These are phyloP conservation scores for Lasiosphaeria ovina DNA, from an alignment of 495 filamentous ascomycete genomes.

Conservation along the genomic window DNA sequence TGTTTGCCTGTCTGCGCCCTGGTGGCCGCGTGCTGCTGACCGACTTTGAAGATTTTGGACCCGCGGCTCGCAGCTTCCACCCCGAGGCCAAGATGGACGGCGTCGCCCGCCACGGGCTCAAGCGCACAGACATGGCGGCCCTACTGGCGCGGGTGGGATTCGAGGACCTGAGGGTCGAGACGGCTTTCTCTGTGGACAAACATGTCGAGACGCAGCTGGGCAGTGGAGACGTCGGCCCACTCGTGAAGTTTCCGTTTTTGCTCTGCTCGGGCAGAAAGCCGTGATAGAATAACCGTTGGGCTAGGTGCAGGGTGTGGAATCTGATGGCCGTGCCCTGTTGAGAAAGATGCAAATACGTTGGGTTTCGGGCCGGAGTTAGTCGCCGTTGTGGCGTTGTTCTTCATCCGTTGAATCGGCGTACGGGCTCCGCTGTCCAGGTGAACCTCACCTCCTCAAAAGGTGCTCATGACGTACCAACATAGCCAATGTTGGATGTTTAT, in stretches of 20 bases:
- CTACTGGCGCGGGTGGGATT: constrained; percentile 49
- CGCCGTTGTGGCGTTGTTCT: too few species aligned
- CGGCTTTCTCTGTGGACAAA: constrained; percentile 47
- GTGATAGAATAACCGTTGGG: background rate
- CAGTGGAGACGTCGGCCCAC: constrained; percentile 22
- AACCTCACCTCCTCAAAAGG: too few species aligned
- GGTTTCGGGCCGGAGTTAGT: too few species aligned
- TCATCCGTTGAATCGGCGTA: too few species aligned
- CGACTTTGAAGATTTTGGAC: constrained; percentile 59
- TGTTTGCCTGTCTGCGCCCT: constrained; percentile 42
- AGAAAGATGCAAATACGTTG: too few species aligned
- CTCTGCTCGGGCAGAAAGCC: constrained; percentile 43
- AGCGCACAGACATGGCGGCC: constrained; percentile 33
- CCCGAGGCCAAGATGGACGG: constrained; percentile 50
- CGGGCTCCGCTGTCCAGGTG: too few species aligned
- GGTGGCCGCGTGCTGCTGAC: constrained; percentile 48
- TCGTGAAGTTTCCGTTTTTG: constrained; percentile 51
- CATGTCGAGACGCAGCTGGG: constrained; percentile 41
- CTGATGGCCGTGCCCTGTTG: too few species aligned
- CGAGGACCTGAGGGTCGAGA: constrained; percentile 40
- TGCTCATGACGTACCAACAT: too few species aligned
- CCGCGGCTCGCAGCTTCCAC: constrained; percentile 51
- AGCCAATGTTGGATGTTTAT: too few species aligned
- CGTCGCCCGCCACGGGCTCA: constrained; percentile 54
- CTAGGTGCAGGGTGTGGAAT: too few species aligned